phyloP scores from a whole-genome alignment of 495 filamentous ascomycete genomes.

The Immersiella caudata region DNA sequence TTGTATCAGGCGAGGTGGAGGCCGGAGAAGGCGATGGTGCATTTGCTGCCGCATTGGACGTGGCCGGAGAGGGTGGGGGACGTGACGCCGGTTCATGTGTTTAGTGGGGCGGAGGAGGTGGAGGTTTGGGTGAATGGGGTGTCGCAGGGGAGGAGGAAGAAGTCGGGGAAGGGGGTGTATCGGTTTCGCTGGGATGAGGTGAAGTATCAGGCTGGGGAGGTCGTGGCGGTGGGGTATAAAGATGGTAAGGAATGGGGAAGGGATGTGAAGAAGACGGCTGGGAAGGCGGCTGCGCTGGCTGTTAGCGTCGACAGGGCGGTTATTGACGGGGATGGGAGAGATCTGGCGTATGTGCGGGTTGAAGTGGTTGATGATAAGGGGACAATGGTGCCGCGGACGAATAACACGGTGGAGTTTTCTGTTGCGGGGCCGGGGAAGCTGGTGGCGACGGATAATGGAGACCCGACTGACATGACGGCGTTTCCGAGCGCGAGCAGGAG shows the following conservation, averaged over 20 bases:
- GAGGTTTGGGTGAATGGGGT: constrained; percentile 56
- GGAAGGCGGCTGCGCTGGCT: constrained; percentile 37
- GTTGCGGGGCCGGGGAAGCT: constrained; percentile 42
- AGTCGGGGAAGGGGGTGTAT: constrained; percentile 31
- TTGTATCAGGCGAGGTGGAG: constrained; percentile 54
- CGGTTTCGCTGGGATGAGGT: constrained; percentile 56
- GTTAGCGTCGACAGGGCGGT: constrained; percentile 42
- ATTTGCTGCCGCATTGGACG: constrained; percentile 56
- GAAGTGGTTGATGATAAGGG: constrained; percentile 43
- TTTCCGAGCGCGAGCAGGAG: constrained; percentile 48
- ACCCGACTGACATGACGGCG: constrained; percentile 48
- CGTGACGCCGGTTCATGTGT: constrained; percentile 54
- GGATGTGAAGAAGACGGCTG: constrained; percentile 42
- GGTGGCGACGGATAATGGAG: constrained; percentile 47
- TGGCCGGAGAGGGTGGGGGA: constrained; percentile 51
- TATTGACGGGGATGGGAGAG: constrained; percentile 42
- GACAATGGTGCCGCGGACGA: constrained; percentile 30
- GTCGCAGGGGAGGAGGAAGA: constrained; percentile 40
- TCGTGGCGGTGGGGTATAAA: constrained; percentile 50
- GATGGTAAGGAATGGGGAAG: constrained; percentile 47
- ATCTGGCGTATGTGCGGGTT: constrained; percentile 48
- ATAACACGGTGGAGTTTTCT: constrained; percentile 47
- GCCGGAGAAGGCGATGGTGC: constrained; percentile 44
- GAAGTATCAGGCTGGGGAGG: constrained; percentile 46
- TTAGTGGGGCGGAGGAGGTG: constrained; percentile 50